phyloP scores from a whole-genome alignment of 768 basidiomycete genomes.

The Pleurotus salmoneostramineus region DNA sequence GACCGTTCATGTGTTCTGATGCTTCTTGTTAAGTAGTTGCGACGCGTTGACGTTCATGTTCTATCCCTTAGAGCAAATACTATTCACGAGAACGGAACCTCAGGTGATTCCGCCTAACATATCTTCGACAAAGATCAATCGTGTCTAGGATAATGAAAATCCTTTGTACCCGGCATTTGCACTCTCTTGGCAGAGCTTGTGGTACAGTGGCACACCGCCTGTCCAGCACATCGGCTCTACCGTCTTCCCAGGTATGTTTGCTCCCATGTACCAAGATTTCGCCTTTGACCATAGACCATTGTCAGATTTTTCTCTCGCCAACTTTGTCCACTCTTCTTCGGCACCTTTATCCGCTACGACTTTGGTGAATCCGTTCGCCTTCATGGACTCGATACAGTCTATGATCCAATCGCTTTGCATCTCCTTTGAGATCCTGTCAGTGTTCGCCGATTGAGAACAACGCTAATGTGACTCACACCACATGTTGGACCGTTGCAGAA shows the following conservation, averaged over 20 bases:
- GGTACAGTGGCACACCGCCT: conserved; percentile 10
- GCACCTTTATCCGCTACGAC: conserved; percentile 10
- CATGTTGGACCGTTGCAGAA: conserved; percentile 12
- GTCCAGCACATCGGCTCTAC: conserved; percentile 11
- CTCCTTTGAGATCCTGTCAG: conserved; percentile 10
- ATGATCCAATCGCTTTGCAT: conserved; percentile 14
- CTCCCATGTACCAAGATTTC: conserved; percentile 14
- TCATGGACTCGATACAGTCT: conserved; percentile 10
- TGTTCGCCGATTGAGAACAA: neutral
- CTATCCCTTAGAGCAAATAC: too few relatives aligned
- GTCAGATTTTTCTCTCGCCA: neutral
- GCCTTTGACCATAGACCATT: conserved; percentile 2
- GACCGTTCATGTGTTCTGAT: too few relatives aligned
- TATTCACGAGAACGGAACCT: too few relatives aligned
- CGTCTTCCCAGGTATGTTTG: conserved; percentile 13
- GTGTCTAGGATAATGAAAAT: neutral
- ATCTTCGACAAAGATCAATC: neutral
- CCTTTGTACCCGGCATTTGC: conserved; percentile 13
- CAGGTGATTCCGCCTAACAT: neutral
- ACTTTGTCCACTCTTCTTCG: conserved; percentile 10
- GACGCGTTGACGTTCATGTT: too few relatives aligned
- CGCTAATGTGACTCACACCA: conserved; percentile 7
- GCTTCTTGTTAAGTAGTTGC: too few relatives aligned
- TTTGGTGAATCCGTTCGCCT: neutral
- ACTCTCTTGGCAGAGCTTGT: conserved; percentile 4